These are phyloP conservation scores for Colletotrichum navitas DNA, from an alignment of 2,329 filamentous ascomycete genomes.

Conservation along the genomic window DNA sequence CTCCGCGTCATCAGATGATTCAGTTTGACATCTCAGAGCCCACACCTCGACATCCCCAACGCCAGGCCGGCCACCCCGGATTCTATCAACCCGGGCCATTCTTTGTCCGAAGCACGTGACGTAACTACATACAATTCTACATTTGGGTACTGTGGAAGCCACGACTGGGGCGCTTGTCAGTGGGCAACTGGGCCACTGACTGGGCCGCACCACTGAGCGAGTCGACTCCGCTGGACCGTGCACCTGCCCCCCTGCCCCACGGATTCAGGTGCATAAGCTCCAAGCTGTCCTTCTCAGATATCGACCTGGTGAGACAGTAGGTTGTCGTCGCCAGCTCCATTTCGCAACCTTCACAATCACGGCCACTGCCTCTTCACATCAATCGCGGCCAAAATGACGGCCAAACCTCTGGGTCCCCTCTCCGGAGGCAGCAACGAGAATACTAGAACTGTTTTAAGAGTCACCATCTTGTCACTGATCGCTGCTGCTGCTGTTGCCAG, in stretches of 20 bases:
- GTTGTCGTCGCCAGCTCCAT: conserved; percentile 37
- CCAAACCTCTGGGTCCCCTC: conserved; percentile 65
- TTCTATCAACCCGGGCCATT: conserved; percentile 4
- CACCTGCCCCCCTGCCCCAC: conserved; percentile 33
- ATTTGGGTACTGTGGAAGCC: conserved; percentile 3
- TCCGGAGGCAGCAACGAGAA: conserved; percentile 85
- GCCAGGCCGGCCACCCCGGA: conserved; percentile 4
- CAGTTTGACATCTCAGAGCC: not conserved
- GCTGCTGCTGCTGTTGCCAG: conserved; percentile 92
- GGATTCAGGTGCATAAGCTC: conserved; percentile 52
- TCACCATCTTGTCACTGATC: conserved; percentile 92
- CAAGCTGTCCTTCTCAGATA: conserved; percentile 58
- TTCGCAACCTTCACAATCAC: conserved; percentile 40
- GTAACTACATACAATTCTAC: not conserved
- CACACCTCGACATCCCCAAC: not conserved
- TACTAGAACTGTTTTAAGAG: conserved; percentile 85
- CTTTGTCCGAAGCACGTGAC: conserved; percentile 40
- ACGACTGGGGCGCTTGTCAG: conserved; percentile 19
- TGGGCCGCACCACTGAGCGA: conserved; percentile 18
- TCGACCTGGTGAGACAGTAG: conserved; percentile 33
- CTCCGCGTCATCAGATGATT: not conserved
- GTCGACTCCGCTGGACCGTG: conserved; percentile 38
- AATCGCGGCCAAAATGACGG: conserved; percentile 59
- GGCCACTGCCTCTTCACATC: conserved; percentile 43
- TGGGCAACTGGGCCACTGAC: not conserved